Evolutionary conservation across 2,329 filamentous ascomycete genomes (phyloP).

Genomic region (Fusarium devonianum): DNA sequence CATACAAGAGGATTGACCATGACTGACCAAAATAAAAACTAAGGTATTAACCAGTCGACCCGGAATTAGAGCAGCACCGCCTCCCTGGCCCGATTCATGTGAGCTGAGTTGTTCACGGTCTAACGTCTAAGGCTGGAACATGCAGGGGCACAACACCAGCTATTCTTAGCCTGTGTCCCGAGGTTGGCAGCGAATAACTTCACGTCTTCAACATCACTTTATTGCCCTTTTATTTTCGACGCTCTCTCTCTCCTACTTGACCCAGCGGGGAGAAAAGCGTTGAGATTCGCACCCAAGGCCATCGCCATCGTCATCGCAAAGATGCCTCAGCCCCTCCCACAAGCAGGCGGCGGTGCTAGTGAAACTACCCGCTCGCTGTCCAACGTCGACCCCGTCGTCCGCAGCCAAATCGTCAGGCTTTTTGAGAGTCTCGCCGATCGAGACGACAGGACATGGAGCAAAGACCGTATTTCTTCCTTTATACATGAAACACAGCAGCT

Average conservation of each 20-base stretch:
- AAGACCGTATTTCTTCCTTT: constrained; percentile 55
- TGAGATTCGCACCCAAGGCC: background rate
- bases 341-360: constrained; percentile 58
- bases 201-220: constrained; percentile 30
- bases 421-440: constrained; percentile 54
- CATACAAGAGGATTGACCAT: too few species aligned
- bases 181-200: constrained; percentile 34
- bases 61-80: too few species aligned
- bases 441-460: constrained; percentile 53
- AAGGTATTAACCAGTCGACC: too few species aligned
- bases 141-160: constrained; percentile 25
- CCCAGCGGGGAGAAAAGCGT: constrained; percentile 9
- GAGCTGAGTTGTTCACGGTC: background rate
- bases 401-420: constrained; percentile 55
- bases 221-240: constrained; percentile 30
- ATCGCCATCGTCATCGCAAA: background rate
- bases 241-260: constrained; percentile 16
- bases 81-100: background rate
- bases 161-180: constrained; percentile 4
- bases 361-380: constrained; percentile 51
- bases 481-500: constrained; percentile 56
- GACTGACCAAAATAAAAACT: too few species aligned
- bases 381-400: constrained; percentile 50
- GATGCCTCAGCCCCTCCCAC: constrained; percentile 41
- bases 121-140: constrained; percentile 15